phyloP scores from a whole-genome alignment of 1,284 basidiomycete species.

The Agroathelia rolfsii region DNA sequence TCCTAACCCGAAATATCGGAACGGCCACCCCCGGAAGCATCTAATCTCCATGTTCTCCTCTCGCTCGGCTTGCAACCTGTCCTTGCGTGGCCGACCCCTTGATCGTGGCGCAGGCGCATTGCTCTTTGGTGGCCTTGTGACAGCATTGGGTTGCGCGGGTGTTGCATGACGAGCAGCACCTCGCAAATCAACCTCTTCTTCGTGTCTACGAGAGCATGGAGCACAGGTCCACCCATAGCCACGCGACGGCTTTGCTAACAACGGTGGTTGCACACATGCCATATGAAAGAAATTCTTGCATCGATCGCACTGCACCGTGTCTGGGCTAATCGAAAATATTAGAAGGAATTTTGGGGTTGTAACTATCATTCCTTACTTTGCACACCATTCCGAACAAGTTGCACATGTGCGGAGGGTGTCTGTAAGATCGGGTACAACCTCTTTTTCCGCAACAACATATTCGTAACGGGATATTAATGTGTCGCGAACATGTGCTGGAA shows the following conservation, averaged over 20 bases:
- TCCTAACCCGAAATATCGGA: conserved; percentile 89
- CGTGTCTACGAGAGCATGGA: conserved; percentile 81
- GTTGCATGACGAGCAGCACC: conserved; percentile 47
- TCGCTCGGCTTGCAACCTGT: conserved; percentile 54
- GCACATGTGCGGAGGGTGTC: conserved; percentile 81
- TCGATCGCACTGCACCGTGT: conserved; percentile 88
- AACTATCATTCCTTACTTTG: conserved; percentile 64
- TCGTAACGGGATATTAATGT: conserved; percentile 80
- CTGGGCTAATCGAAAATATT: conserved; percentile 41
- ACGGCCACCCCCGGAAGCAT: conserved; percentile 91
- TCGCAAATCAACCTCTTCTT: conserved; percentile 79
- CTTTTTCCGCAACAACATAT: conserved; percentile 90
- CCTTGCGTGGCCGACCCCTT: conserved; percentile 66
- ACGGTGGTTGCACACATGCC: conserved; percentile 85
- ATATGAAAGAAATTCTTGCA: conserved; percentile 96
- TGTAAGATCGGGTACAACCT: conserved; percentile 84
- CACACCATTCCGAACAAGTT: conserved; percentile 82
- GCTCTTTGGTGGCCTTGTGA: conserved; percentile 45
- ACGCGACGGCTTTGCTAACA: conserved; percentile 91
- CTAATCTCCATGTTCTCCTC: conserved; percentile 71
- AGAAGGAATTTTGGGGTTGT: conserved; percentile 7
- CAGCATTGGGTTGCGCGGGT: too few relatives aligned
- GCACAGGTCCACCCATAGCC: conserved; percentile 98
- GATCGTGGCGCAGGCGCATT: conserved; percentile 58
- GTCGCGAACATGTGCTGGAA: conserved; percentile 71